Evolutionary conservation across 495 filamentous ascomycete species (phyloP).

Genomic region (Trichoderma orchidacearum): DNA sequence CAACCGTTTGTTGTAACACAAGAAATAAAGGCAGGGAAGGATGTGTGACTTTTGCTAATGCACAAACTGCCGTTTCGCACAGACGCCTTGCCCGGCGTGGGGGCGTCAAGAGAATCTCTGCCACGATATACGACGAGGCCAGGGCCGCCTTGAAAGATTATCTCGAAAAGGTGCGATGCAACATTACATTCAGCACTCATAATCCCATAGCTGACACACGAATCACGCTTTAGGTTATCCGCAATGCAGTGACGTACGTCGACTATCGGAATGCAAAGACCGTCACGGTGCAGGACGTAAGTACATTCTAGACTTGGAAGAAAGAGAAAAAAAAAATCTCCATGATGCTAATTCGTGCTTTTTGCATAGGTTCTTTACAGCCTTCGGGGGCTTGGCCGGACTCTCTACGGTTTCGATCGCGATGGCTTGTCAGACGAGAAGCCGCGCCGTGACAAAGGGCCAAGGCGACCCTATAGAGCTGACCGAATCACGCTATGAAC

Average conservation of each 20-base stretch:
- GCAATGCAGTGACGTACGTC: slow-evolving; percentile 32
- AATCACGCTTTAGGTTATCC: slow-evolving; percentile 30
- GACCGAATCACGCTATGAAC: neutral
- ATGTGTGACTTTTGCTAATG: neutral
- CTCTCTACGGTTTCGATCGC: slow-evolving; percentile 37
- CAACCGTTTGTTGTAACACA: neutral
- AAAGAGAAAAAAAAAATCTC: neutral
- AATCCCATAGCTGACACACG: neutral
- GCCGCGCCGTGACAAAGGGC: neutral
- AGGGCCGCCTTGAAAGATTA: slow-evolving; percentile 38
- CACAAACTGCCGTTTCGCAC: slow-evolving; percentile 5
- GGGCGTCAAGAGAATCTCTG: slow-evolving; percentile 62
- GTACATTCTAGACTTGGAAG: slow-evolving; percentile 8
- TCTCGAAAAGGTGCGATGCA: slow-evolving; percentile 36
- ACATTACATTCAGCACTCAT: neutral
- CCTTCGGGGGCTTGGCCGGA: slow-evolving; percentile 30
- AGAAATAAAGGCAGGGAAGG: neutral
- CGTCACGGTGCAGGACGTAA: slow-evolving; percentile 50
- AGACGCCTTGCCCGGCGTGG: slow-evolving; percentile 71
- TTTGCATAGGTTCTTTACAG: slow-evolving; percentile 46
- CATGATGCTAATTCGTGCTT: neutral
- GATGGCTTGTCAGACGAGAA: slow-evolving; percentile 6
- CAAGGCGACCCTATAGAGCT: neutral
- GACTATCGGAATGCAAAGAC: slow-evolving; percentile 44
- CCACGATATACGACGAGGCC: slow-evolving; percentile 55